Evolutionary conservation across 2,329 filamentous ascomycete genomes (phyloP).

Genomic region (Ophiostoma ips): DNA sequence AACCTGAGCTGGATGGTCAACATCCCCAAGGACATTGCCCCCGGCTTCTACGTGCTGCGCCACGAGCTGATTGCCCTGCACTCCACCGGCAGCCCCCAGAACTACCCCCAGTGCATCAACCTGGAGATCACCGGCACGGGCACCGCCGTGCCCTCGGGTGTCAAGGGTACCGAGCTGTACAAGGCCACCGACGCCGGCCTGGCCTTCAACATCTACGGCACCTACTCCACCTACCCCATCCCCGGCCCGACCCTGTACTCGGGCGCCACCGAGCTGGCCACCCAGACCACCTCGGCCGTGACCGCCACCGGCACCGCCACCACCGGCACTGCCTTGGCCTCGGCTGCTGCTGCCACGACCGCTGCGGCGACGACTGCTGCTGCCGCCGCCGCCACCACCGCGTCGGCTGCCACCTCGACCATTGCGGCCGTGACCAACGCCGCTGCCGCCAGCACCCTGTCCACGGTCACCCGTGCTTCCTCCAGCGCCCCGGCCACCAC

Average conservation of each 20-base stretch:
- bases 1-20: slow-evolving; percentile 36
- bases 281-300: neutral
- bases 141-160: slow-evolving; percentile 10
- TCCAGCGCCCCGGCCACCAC: neutral
- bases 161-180: slow-evolving; percentile 10
- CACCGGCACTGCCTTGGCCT: slow-evolving; percentile 1
- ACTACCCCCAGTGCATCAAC: slow-evolving; percentile 14
- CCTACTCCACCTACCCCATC: slow-evolving; percentile 11
- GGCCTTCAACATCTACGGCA: slow-evolving; percentile 12
- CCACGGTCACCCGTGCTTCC: neutral
- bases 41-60: slow-evolving; percentile 37
- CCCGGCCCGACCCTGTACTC: slow-evolving; percentile 16
- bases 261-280: slow-evolving; percentile 11
- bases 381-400: neutral
- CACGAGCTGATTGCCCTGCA: slow-evolving; percentile 32
- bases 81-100: slow-evolving; percentile 11
- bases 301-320: neutral
- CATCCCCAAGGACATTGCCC: slow-evolving; percentile 29
- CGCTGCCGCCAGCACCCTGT: neutral
- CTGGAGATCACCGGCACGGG: slow-evolving; percentile 9
- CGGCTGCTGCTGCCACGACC: neutral
- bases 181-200: slow-evolving; percentile 12
- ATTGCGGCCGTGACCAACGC: too few relatives aligned
- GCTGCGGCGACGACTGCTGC: neutral
- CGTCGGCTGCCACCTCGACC: neutral